Evolutionary conservation across 768 basidiomycete genomes (phyloP).

Genomic region (Hericium erinaceus): DNA sequence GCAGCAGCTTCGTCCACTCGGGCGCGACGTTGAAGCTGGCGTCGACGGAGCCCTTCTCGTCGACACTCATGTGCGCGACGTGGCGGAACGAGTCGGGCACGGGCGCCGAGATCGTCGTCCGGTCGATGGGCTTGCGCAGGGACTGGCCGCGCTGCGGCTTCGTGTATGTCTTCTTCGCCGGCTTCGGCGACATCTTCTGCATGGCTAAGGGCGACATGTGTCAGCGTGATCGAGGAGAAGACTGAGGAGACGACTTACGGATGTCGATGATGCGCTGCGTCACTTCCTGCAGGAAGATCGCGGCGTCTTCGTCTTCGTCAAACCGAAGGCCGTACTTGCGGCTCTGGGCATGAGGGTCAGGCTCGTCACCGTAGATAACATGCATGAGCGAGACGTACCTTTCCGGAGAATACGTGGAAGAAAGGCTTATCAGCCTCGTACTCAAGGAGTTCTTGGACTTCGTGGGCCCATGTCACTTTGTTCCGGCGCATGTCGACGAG

Average conservation of each 20-base stretch:
- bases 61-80: slow-evolving; percentile 54
- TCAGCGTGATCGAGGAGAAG: neutral
- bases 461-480: slow-evolving; percentile 62
- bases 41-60: slow-evolving; percentile 40
- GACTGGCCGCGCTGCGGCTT: slow-evolving; percentile 5
- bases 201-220: slow-evolving; percentile 18
- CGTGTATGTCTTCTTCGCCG: slow-evolving; percentile 15
- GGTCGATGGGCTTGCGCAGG: slow-evolving; percentile 20
- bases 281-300: slow-evolving; percentile 51
- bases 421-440: slow-evolving; percentile 84
- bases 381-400: slow-evolving; percentile 42
- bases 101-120: slow-evolving; percentile 48
- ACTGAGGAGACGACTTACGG: slow-evolving; percentile 17
- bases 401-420: slow-evolving; percentile 84
- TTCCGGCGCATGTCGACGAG: slow-evolving; percentile 48
- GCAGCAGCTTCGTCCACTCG: slow-evolving; percentile 38
- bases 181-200: slow-evolving; percentile 22
- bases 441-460: slow-evolving; percentile 47
- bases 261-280: slow-evolving; percentile 39
- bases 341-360: slow-evolving; percentile 13
- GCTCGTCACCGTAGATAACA: neutral
- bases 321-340: slow-evolving; percentile 49
- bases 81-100: slow-evolving; percentile 56
- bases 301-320: slow-evolving; percentile 52
- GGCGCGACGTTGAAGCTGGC: slow-evolving; percentile 44